Evolutionary conservation across 345 rosid genomes (phyloP).

Genomic region (Eucalyptus sideroxylon): DNA sequence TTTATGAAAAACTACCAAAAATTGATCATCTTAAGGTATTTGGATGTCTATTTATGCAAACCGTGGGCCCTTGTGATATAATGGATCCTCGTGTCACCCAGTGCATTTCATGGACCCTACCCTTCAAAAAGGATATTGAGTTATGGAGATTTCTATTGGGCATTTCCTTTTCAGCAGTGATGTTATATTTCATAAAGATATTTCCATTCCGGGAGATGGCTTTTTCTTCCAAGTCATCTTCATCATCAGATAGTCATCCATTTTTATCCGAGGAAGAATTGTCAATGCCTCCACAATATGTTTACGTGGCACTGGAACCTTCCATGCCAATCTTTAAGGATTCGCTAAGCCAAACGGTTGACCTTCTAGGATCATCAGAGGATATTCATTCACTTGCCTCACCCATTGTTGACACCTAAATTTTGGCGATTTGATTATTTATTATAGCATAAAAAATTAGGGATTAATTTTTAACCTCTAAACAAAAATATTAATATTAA

Average conservation of each 20-base stretch:
- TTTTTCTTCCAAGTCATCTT: not conserved
- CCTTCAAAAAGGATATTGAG: not conserved
- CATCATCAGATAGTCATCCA: not conserved
- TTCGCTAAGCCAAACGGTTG: not conserved
- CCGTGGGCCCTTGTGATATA: not conserved
- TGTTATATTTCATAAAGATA: not conserved
- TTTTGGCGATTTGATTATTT: no score
- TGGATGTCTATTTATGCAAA: no score
- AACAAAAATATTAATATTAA: no score
- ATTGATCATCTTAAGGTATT: not conserved
- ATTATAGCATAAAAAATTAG: no score
- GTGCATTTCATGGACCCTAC: not conserved
- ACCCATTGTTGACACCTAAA: not conserved
- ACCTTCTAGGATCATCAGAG: not conserved
- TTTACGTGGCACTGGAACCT: not conserved
- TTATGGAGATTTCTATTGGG: no score
- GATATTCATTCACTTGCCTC: not conserved
- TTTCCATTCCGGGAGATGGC: not conserved
- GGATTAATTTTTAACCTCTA: no score
- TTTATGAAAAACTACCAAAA: not conserved
- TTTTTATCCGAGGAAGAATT: not conserved
- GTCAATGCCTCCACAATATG: not conserved
- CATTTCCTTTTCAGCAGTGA: no score
- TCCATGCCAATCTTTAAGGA: not conserved
- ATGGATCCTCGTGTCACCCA: not conserved